Evolutionary conservation across 164 flowering plant species (phyloP).

Genomic region (Aristolochia californica): DNA sequence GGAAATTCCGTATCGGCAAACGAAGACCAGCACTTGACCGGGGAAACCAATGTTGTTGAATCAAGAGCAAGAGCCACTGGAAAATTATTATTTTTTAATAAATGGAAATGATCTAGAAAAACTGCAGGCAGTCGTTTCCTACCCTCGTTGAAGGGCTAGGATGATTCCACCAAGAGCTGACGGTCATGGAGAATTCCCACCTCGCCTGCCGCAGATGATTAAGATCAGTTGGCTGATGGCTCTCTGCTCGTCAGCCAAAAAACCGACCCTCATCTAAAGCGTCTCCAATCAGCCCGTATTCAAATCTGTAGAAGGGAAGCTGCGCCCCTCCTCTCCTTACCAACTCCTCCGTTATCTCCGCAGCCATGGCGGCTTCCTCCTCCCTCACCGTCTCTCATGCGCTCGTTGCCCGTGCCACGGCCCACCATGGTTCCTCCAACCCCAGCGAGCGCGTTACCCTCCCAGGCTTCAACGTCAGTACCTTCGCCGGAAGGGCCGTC

Average conservation of each 20-base stretch:
- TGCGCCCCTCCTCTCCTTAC: constrained; percentile 5
- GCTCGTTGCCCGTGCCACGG: constrained; percentile 17
- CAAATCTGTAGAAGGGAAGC: neutral
- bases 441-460: constrained; percentile 14
- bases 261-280: neutral
- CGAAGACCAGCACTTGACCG: no score
- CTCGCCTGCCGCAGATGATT: constrained; percentile 6
- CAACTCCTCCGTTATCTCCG: neutral
- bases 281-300: no score
- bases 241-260: no score
- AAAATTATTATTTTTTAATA: no score
- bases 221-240: neutral
- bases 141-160: constrained; percentile 27
- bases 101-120: constrained; percentile 3
- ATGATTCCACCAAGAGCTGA: constrained; percentile 7
- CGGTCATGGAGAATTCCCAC: constrained; percentile 1
- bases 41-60: no score
- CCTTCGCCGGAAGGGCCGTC: constrained; percentile 24
- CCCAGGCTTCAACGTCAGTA: constrained; percentile 13
- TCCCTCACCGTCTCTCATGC: constrained; percentile 30
- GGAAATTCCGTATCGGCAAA: no score
- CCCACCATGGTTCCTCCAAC: constrained; percentile 22
- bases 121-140: constrained; percentile 24
- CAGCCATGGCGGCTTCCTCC: constrained; percentile 33
- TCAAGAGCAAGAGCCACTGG: no score